A percentile compares a stretch with the other conserved stretches of the same genome.
Evolutionary conservation across 2,329 filamentous ascomycete species (phyloP).

Genomic region (Colletotrichum liaoningense): DNA sequence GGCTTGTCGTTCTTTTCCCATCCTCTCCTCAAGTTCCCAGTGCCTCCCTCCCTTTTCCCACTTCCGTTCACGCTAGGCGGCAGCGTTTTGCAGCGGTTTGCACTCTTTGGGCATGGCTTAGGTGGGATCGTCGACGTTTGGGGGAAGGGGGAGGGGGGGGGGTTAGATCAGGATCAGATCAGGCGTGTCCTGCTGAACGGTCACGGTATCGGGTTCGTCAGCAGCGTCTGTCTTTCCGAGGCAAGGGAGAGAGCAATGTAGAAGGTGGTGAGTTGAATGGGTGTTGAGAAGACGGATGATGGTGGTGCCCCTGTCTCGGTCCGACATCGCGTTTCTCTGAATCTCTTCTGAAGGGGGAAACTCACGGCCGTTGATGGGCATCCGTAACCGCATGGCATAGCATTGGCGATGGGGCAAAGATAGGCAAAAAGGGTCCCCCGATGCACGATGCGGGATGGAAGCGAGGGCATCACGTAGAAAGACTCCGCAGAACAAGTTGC

Average conservation of each 20-base stretch:
- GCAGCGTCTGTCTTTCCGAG: not conserved
- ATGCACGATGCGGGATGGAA: not conserved
- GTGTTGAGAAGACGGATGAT: not conserved
- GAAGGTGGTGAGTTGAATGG: too few species aligned
- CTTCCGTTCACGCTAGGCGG: not conserved
- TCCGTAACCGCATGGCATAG: not conserved
- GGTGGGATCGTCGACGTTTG: not conserved
- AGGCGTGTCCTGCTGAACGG: not conserved
- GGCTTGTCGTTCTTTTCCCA: constrained; percentile 12
- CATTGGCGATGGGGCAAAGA: not conserved
- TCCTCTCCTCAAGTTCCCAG: not conserved
- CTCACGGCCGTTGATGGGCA: not conserved
- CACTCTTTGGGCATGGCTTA: not conserved
- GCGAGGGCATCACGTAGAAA: not conserved
- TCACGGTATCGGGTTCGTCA: not conserved
- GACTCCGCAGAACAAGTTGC: not conserved
- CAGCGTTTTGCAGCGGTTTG: not conserved
- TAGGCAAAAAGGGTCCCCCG: not conserved
- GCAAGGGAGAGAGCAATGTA: not conserved
- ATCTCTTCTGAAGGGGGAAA: not conserved
- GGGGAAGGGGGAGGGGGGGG: too few species aligned
- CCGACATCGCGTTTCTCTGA: not conserved
- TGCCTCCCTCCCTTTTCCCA: not conserved
- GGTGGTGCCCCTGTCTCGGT: constrained; percentile 17
- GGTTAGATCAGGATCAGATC: not conserved